phyloP scores from a whole-genome alignment of 1,284 basidiomycete species.

The Pseudozyma sp. region DNA sequence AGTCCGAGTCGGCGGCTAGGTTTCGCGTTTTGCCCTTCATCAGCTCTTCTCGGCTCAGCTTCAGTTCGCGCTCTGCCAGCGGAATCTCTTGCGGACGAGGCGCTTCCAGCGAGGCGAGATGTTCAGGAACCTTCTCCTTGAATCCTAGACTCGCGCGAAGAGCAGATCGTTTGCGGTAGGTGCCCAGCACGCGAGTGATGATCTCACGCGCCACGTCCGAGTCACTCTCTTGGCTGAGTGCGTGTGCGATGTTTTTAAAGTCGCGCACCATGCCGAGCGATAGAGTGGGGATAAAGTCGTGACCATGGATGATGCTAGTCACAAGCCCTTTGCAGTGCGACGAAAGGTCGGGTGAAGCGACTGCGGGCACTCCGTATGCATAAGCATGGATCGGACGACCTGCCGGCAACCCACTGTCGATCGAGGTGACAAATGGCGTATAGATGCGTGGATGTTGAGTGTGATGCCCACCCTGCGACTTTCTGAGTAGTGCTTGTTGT shows the following conservation, averaged over 20 bases:
- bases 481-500: constrained; percentile 41
- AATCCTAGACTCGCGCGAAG: constrained; percentile 15
- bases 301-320: constrained; percentile 70
- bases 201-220: constrained; percentile 71
- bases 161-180: constrained; percentile 59
- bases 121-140: constrained; percentile 24
- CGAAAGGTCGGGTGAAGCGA: constrained; percentile 70
- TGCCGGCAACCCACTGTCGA: constrained; percentile 70
- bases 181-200: constrained; percentile 69
- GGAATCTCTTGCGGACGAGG: constrained; percentile 50
- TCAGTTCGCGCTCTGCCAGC: constrained; percentile 37
- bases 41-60: constrained; percentile 46
- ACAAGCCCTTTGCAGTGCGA: constrained; percentile 70
- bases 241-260: constrained; percentile 71
- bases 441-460: constrained; percentile 68
- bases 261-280: constrained; percentile 72
- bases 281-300: constrained; percentile 70
- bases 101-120: constrained; percentile 23
- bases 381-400: constrained; percentile 72
- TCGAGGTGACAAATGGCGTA: constrained; percentile 71
- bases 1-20: constrained; percentile 45
- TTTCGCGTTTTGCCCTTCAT: constrained; percentile 55
- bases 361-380: constrained; percentile 67
- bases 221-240: constrained; percentile 49
- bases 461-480: constrained; percentile 7